These are phyloP conservation scores for Colletotrichum tanaceti DNA, from an alignment of 2,329 filamentous ascomycete genomes.

Conservation along the genomic window DNA sequence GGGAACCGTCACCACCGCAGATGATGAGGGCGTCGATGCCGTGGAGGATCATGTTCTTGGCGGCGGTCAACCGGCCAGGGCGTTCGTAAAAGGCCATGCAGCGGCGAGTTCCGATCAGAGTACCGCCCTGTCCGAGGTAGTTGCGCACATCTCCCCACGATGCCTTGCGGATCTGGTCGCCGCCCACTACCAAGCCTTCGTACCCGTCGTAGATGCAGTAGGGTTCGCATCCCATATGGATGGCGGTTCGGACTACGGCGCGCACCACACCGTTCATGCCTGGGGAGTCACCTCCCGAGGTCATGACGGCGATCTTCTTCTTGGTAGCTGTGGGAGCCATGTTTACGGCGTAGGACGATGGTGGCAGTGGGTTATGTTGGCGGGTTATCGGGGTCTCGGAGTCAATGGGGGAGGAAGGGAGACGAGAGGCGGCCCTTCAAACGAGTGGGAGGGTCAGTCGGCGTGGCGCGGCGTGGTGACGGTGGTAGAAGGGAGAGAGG, in stretches of 20 bases:
- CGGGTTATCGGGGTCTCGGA: constrained; percentile 25
- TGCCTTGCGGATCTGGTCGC: constrained; percentile 88
- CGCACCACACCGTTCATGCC: constrained; percentile 95
- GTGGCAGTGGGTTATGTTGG: constrained; percentile 6
- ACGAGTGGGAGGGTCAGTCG: constrained; percentile 19
- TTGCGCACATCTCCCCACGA: constrained; percentile 94
- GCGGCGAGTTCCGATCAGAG: constrained; percentile 92
- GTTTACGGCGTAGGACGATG: constrained; percentile 36
- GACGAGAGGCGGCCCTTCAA: constrained; percentile 14
- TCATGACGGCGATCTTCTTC: constrained; percentile 89
- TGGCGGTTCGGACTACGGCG: constrained; percentile 90
- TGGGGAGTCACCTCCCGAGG: constrained; percentile 91
- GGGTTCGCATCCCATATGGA: constrained; percentile 83
- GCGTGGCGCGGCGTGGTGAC: constrained; percentile 7
- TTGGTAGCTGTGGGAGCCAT: constrained; percentile 60
- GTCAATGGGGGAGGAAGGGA: constrained; percentile 19
- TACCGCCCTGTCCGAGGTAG: constrained; percentile 93
- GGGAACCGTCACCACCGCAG: constrained; percentile 94
- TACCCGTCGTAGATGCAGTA: constrained; percentile 94
- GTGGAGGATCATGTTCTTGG: constrained; percentile 92
- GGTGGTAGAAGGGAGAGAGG: background rate
- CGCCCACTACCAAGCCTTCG: constrained; percentile 91
- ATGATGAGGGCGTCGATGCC: constrained; percentile 97
- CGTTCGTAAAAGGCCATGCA: constrained; percentile 94
- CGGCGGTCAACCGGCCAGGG: constrained; percentile 82